Evolutionary conservation across 768 basidiomycete genomes (phyloP).

Genomic region (Lenzites betulinus): DNA sequence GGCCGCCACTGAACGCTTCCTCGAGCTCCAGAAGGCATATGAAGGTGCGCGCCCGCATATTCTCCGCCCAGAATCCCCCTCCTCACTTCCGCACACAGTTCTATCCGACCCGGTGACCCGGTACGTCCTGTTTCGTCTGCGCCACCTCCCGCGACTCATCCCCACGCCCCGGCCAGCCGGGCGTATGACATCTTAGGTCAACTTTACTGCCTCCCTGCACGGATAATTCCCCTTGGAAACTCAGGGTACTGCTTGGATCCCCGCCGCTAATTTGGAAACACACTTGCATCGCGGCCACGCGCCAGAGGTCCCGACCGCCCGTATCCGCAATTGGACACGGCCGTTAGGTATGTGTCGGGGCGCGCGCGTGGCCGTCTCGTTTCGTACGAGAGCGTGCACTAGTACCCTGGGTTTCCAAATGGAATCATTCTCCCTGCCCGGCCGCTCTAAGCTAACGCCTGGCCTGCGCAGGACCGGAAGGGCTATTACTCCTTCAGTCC

Average conservation of each 20-base stretch:
- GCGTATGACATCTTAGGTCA: constrained; percentile 77
- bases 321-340: too few species aligned
- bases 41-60: constrained; percentile 50
- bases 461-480: constrained; percentile 26
- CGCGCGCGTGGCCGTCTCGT: too few species aligned
- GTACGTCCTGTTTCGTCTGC: constrained; percentile 39
- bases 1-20: constrained; percentile 66
- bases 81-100: constrained; percentile 36
- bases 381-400: too few species aligned
- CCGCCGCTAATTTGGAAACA: too few species aligned
- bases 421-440: background rate
- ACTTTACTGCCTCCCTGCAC: constrained; percentile 2
- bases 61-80: background rate
- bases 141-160: constrained; percentile 4
- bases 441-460: constrained; percentile 2
- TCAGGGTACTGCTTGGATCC: too few species aligned
- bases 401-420: too few species aligned
- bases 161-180: constrained; percentile 44
- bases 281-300: too few species aligned
- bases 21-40: constrained; percentile 82
- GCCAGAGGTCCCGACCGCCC: too few species aligned
- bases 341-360: too few species aligned
- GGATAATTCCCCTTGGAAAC: too few species aligned
- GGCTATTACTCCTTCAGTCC: constrained; percentile 18
- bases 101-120: constrained; percentile 72